phyloP scores from a whole-genome alignment of 768 basidiomycete genomes.

The Pleurotus cornucopiae region DNA sequence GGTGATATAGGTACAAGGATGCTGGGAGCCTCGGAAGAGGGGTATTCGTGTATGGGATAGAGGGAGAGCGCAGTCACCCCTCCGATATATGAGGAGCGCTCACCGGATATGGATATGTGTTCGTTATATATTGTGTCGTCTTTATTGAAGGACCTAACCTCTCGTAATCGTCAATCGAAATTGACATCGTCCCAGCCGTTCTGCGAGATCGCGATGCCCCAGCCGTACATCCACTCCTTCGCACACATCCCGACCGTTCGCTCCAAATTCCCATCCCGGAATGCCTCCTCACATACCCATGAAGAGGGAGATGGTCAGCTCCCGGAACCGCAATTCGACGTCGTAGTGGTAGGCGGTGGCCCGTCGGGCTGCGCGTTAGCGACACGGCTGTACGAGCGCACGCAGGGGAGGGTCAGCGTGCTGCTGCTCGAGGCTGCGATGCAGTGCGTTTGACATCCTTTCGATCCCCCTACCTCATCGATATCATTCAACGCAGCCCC shows the following conservation, averaged over 20 bases:
- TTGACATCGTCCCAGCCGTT: too few relatives aligned
- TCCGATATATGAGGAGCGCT: too few relatives aligned
- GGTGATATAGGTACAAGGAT: too few relatives aligned
- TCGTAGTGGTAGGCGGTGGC: constrained; percentile 5
- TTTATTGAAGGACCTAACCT: too few relatives aligned
- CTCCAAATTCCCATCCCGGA: not conserved
- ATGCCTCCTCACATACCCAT: too few relatives aligned
- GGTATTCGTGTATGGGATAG: too few relatives aligned
- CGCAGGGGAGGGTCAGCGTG: not conserved
- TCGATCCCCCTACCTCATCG: not conserved
- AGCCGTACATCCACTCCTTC: constrained; percentile 5
- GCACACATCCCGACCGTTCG: not conserved
- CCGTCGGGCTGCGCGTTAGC: constrained; percentile 6
- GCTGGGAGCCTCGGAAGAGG: too few relatives aligned
- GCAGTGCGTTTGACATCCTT: not conserved
- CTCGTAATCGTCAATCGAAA: too few relatives aligned
- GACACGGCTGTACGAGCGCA: not conserved
- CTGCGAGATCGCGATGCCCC: not conserved
- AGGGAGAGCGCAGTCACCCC: too few relatives aligned
- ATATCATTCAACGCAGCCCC: not conserved
- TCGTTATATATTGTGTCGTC: too few relatives aligned
- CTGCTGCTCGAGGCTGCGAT: not conserved
- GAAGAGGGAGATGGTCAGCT: not conserved
- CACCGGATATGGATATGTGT: too few relatives aligned
- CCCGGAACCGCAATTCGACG: not conserved